These are phyloP conservation scores for Colletotrichum sp. DNA, from an alignment of 2,329 filamentous ascomycete species.

Conservation along the genomic window DNA sequence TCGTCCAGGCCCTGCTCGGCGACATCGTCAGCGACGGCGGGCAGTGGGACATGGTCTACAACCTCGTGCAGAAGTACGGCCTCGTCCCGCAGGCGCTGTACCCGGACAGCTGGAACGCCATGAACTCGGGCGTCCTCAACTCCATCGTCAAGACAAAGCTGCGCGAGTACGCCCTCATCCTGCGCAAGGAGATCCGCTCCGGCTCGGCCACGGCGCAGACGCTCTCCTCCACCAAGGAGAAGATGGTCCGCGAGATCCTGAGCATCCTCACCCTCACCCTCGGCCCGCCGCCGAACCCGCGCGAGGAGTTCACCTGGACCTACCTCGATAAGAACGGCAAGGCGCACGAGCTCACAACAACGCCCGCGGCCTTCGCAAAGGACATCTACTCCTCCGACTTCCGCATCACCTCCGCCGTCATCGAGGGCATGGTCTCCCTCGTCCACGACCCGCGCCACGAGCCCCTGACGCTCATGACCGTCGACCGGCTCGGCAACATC, in stretches of 20 bases:
- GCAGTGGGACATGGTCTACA: conserved; percentile 92
- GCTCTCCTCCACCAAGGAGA: conserved; percentile 64
- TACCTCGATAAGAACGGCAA: conserved; percentile 74
- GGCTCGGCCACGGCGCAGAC: conserved; percentile 35
- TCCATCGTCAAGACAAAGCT: conserved; percentile 81
- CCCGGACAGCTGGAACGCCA: conserved; percentile 82
- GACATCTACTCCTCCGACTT: conserved; percentile 68
- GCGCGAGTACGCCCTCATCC: conserved; percentile 79
- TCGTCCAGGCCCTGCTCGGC: conserved; percentile 73
- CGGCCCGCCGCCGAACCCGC: conserved; percentile 75
- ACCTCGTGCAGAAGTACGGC: conserved; percentile 85
- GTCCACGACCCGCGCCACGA: conserved; percentile 86
- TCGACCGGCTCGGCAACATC: conserved; percentile 81
- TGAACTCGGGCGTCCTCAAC: conserved; percentile 73
- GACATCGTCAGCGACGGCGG: conserved; percentile 81
- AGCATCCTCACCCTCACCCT: conserved; percentile 82
- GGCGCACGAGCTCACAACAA: conserved; percentile 66
- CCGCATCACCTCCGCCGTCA: conserved; percentile 62
- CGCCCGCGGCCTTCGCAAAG: conserved; percentile 74
- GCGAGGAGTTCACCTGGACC: conserved; percentile 78
- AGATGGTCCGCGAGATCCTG: conserved; percentile 82
- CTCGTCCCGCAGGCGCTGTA: conserved; percentile 84
- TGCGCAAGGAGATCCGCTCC: conserved; percentile 61
- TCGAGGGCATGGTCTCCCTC: conserved; percentile 77
- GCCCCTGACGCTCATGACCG: conserved; percentile 74